Base-by-base conservation (phyloP, 164 flowering plant species). In the Liquidambar formosana region DNA sequence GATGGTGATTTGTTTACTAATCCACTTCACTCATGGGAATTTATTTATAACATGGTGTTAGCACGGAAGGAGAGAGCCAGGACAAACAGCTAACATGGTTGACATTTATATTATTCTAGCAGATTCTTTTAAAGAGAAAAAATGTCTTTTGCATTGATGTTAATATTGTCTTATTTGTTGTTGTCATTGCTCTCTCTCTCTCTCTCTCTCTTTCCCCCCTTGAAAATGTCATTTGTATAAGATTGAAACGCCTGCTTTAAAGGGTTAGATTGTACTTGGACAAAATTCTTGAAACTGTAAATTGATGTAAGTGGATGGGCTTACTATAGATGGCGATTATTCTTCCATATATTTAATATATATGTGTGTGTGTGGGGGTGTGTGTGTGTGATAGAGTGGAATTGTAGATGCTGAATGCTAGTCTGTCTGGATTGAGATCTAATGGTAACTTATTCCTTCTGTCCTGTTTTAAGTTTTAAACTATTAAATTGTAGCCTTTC, bases 1-100 rank as follows among this genome's bases (percentile, higher is more conserved):
- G 75, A 71, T 76, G 69, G 45, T 56, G 72, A 71, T 57, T 68
- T 43, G 46, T 75, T 75, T 52, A 3, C 16, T 53, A 16, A 63
- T 15, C 72, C 23, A 49, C 69, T 67, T 58, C 65, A 62, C 11
- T 75, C 63, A 25, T 19, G 19, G 53, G 33, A 23, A n/a, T 63
- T 45, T 22, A 23, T 46, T 53, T 22, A 59, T 43, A 1, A 61
- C 23, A 43, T 43, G 48, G 64, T 61, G 60, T 19, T 45, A 10
- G 56, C n/a, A 22, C 23, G 16, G 33, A 63, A 51, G 57, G 58
- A 65, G 11, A 28, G 57, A 52, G 18, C 56, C 54, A 16, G 27
- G 58, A 65, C 25, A 28, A 65, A 65, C 21, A 63, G 26, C 68
- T 65, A 65, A 65, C 58, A 45, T 46, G 53, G 23, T 45, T 45